Base-by-base conservation (phyloP, 176 grass and related monocot genomes). In the Oryza coarctata region DNA sequence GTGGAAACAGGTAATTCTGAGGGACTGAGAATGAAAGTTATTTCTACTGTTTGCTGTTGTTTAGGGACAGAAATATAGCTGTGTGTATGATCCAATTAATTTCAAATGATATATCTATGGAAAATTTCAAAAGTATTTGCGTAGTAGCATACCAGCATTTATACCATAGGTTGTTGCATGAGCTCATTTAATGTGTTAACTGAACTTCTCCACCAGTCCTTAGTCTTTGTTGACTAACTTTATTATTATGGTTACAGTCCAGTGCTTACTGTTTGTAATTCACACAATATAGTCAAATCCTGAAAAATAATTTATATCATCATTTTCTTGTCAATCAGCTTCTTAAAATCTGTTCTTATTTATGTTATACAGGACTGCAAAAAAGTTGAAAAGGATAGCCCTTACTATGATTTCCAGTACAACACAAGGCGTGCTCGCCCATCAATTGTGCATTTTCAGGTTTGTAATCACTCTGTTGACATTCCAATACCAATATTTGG, bases 381-480 rank as follows among this genome's bases (percentile, higher is more conserved):
- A 72, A 36, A 91, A 87, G 90, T 95, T 72, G 62, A 91, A 22
- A 84, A 74, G 13, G 74, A 63, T 47, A 80, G 87, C 11, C 90
- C 71, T 36, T 95, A 90, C 82, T 98, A 91, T 81, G 87, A 95
- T 85, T 98, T 98, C 70, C 89, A 98, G 63, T 95, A 93, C 85
- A 95, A 93, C 77, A 87, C 93, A 76, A 92, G 90, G 93, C 39
- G 73, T 70, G 90, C 82, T 49, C 90, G 88, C 41, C 86, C 89
- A 39, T 91, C 87, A 73, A 93, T 98, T 41, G 69, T 91, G 52
- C 96, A 98, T 88, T 98, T 98, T 90, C 96, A 98, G 96, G 96
- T 95, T 76, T 57, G 34, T 68, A 68, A 83, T 39, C 80, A 10
- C 27, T 14, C 38, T 74, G 52, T 58, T 66, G 67, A 1, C 40